These are phyloP conservation scores for Waitea zeae DNA, from an alignment of 1,284 basidiomycete species.

Conservation along the genomic window DNA sequence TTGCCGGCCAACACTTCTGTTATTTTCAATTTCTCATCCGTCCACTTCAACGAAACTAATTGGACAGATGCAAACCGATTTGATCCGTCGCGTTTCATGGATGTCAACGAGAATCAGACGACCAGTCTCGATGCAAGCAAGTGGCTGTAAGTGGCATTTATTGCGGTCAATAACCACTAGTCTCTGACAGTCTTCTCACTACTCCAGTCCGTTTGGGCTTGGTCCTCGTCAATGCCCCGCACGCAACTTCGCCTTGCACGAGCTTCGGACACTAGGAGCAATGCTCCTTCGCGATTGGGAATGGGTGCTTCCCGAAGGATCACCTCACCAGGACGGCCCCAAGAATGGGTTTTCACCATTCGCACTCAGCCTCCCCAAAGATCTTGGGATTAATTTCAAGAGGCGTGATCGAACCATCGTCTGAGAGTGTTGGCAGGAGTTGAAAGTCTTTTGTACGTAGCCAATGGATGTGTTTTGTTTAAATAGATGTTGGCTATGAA, in stretches of 20 bases:
- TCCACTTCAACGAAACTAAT: conserved; percentile 12
- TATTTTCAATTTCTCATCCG: conserved; percentile 3
- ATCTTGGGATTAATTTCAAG: conserved; percentile 10
- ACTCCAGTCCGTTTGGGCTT: too few species aligned
- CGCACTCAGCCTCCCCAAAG: conserved; percentile 12
- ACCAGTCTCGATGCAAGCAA: neutral
- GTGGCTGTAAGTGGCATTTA: conserved; percentile 9
- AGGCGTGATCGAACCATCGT: too few species aligned
- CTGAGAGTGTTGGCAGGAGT: too few species aligned
- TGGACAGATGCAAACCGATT: conserved; percentile 10
- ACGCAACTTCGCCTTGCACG: conserved; percentile 16
- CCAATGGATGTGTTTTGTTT: too few species aligned
- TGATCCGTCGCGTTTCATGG: conserved; percentile 11
- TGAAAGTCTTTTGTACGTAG: too few species aligned
- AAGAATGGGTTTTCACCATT: conserved; percentile 17
- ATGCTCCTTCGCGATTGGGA: conserved; percentile 14
- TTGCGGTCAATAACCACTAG: conserved; percentile 6
- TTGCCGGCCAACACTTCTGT: neutral
- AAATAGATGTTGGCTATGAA: too few species aligned
- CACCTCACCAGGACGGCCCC: conserved; percentile 10
- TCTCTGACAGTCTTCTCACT: neutral
- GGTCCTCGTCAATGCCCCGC: too few species aligned
- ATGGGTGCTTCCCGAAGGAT: conserved; percentile 13
- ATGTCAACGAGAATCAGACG: neutral
- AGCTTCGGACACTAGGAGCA: conserved; percentile 13